A percentile compares a stretch with the other conserved stretches of the same genome.
phyloP scores from a whole-genome alignment of 139 green algal genomes.

The Chlamydomonas sp. region DNA sequence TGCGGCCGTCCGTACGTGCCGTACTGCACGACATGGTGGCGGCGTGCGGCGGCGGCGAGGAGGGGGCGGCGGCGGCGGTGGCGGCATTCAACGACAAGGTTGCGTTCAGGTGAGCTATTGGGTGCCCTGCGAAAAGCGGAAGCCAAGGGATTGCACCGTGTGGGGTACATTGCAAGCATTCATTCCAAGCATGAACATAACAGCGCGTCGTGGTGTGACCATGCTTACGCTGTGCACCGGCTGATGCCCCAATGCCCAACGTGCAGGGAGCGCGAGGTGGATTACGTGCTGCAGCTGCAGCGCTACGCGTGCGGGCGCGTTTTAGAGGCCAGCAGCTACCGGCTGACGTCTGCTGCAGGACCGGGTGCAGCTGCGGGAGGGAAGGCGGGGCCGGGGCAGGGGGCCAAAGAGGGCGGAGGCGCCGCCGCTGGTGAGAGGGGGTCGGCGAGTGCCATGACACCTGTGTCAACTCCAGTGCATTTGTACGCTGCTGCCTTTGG shows the following conservation, averaged over 20 bases:
- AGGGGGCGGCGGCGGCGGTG: neutral
- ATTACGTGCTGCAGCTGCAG: constrained; percentile 20
- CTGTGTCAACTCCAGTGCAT: no score
- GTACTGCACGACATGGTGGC: constrained; percentile 8
- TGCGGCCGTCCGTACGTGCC: neutral
- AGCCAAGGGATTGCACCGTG: no score
- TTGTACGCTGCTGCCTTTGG: no score
- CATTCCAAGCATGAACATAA: neutral
- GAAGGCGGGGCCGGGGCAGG: neutral
- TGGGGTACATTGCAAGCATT: neutral
- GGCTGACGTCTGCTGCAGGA: neutral
- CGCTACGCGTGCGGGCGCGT: neutral
- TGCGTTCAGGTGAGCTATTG: constrained; percentile 4
- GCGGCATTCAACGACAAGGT: constrained; percentile 7
- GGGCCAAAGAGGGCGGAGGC: neutral
- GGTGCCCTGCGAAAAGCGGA: no score
- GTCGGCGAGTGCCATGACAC: neutral
- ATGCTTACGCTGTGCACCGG: neutral
- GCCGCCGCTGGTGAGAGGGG: neutral
- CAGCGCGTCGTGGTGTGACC: no score
- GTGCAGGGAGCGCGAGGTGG: constrained; percentile 22
- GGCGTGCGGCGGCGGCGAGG: neutral
- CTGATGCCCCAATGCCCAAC: neutral
- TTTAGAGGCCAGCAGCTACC: constrained; percentile 5
- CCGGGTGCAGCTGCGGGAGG: neutral